Base-by-base conservation (phyloP, 148 eudicot species). In the Diospyros lotus region DNA sequence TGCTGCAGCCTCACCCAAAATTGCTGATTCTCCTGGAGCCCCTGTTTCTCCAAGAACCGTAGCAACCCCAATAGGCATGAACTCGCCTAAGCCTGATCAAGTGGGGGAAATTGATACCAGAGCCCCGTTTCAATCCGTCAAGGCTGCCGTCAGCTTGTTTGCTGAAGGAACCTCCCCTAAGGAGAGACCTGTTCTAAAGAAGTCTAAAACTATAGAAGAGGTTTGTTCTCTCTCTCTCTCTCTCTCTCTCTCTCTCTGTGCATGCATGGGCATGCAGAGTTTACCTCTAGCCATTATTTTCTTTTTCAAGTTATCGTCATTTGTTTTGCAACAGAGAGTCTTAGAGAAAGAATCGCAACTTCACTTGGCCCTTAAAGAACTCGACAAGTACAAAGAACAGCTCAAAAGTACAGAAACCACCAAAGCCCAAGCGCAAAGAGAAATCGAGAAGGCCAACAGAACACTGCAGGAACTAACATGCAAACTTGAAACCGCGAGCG, bases 61-160 rank as follows among this genome's bases (percentile, higher is more conserved):
- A 56, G 73, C 10, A 6, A 55, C 79, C 66, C 76, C 80, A 13
- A 58, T 45, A 53, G 55, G 42, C 51, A 1, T 45, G n/a, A 56
- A 44, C n/a, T 87, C 94, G 14, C 94, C 98, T 28, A 0, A 83
- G 58, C 71, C 54, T 70, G 4, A 28, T 28, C 93, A 90, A 46
- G 89, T 88, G 18, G 95, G 93, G 18, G 98, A 93, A 87, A 89
- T 91, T 6, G 99, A 93, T 73, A 96, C 98, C 6, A 76, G 87
- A 76, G 90, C 94, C 9, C 98, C 99, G 0, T 88, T 96, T 73
- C 91, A 84, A 72, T 96, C 99, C 2, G 99, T 93, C 41, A 88
- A 82, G 78, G 98, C 94, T 39, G 99, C 97, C 9, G 91, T 89
- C 9, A 87, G 87, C 54, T 80, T 94, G 44, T 94, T 94, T 72